Evolutionary conservation across 2,329 filamentous ascomycete species (phyloP).

Genomic region (Acephala macrosclerotiorum): DNA sequence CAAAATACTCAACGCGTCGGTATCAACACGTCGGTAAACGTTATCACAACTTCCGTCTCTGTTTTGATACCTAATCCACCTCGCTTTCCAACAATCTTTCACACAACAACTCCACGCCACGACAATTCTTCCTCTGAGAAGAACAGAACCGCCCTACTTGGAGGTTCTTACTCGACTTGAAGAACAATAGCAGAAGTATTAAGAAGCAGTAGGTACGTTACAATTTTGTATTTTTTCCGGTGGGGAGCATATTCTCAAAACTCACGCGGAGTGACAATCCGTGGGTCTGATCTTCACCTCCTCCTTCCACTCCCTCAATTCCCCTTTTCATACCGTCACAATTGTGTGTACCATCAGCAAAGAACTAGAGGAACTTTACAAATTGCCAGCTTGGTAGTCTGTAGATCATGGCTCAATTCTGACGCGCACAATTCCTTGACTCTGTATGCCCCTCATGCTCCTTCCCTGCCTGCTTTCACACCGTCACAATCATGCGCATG

Average conservation of each 20-base stretch:
- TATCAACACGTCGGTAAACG: too few species aligned
- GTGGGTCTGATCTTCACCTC: neutral
- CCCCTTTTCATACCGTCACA: too few species aligned
- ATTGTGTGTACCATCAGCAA: too few species aligned
- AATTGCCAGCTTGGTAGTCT: too few species aligned
- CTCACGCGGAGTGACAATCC: neutral
- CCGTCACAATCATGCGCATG: too few species aligned
- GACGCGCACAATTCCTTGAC: too few species aligned
- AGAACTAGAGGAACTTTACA: too few species aligned
- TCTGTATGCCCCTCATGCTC: too few species aligned
- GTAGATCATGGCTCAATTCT: too few species aligned
- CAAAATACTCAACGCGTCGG: too few species aligned
- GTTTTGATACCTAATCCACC: neutral
- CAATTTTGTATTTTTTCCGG: neutral
- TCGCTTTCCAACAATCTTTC: neutral
- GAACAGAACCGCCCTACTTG: neutral
- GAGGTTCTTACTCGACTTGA: neutral
- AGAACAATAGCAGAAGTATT: neutral
- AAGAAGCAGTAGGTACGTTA: neutral
- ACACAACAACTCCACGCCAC: neutral
- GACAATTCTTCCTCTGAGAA: neutral
- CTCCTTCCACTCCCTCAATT: neutral
- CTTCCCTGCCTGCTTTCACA: too few species aligned
- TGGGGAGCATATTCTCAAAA: neutral
- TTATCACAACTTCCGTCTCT: too few species aligned